Evolutionary conservation across 176 grass and related monocot species (phyloP).

Genomic region (Carex myosuroides): DNA sequence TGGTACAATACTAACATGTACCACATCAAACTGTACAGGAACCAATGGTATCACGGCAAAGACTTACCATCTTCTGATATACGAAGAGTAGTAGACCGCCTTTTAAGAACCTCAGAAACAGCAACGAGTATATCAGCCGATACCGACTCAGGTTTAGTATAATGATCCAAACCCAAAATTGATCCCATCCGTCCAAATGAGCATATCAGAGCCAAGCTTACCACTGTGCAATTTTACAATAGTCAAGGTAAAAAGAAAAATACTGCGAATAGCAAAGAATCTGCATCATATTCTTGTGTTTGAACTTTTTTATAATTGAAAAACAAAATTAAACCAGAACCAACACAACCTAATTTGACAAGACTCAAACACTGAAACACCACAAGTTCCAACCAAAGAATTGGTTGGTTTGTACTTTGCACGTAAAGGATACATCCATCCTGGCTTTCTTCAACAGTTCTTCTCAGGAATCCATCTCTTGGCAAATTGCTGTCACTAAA

Average conservation of each 20-base stretch:
- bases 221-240: constrained; percentile 40
- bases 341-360: not conserved
- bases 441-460: constrained; percentile 50
- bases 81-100: constrained; percentile 41
- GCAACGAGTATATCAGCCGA: constrained; percentile 37
- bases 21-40: not conserved
- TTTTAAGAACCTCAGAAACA: constrained; percentile 60
- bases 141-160: constrained; percentile 46
- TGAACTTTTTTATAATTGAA: not conserved
- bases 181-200: constrained; percentile 72
- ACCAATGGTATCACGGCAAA: not conserved
- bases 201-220: constrained; percentile 83
- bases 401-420: not conserved
- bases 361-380: not conserved
- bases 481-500: constrained; percentile 93
- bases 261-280: constrained; percentile 1
- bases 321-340: not conserved
- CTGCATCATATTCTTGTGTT: not conserved
- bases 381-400: not conserved
- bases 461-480: constrained; percentile 57
- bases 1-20: not conserved
- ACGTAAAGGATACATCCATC: constrained; percentile 44
- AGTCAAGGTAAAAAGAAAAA: not conserved
- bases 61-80: constrained; percentile 64
- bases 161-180: constrained; percentile 43